phyloP scores from a whole-genome alignment of 164 flowering plant species.

The Berberis vulgaris region DNA sequence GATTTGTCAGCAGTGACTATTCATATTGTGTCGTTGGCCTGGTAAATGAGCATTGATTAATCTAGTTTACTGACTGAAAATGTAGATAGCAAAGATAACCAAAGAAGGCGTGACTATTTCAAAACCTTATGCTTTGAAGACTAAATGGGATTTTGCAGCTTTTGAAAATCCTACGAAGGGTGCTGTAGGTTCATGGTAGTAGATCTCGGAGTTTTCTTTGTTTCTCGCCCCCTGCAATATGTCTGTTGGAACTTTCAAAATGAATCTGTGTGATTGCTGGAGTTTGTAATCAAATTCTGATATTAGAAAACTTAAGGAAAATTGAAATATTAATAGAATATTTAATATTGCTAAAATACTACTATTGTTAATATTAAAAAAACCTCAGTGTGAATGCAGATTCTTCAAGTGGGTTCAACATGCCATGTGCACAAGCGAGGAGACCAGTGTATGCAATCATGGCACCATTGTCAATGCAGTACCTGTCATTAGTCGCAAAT shows the following conservation, averaged over 20 bases:
- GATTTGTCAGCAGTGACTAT: neutral
- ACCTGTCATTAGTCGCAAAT: neutral
- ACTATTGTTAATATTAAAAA: too few relatives aligned
- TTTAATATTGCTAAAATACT: too few relatives aligned
- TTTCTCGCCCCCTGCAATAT: too few relatives aligned
- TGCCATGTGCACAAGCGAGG: neutral
- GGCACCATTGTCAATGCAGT: neutral
- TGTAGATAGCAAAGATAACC: conserved; percentile 81
- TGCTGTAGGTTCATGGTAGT: conserved; percentile 88
- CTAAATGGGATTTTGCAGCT: conserved; percentile 71
- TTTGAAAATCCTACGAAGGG: conserved; percentile 66
- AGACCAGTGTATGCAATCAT: conserved; percentile 1
- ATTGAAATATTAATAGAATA: too few relatives aligned
- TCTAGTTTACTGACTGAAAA: neutral
- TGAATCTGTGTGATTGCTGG: too few relatives aligned
- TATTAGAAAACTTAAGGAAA: too few relatives aligned
- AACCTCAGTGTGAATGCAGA: neutral
- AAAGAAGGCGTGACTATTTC: conserved; percentile 65
- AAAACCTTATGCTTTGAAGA: conserved; percentile 70
- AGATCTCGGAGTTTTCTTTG: too few relatives aligned
- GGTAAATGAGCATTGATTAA: neutral
- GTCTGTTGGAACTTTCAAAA: too few relatives aligned
- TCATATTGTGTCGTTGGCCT: neutral
- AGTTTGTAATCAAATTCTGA: too few relatives aligned
- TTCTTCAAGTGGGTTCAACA: neutral